Conservation (phyloP, 179 eudicot genomes). For the Spergularia azorica region DNA sequence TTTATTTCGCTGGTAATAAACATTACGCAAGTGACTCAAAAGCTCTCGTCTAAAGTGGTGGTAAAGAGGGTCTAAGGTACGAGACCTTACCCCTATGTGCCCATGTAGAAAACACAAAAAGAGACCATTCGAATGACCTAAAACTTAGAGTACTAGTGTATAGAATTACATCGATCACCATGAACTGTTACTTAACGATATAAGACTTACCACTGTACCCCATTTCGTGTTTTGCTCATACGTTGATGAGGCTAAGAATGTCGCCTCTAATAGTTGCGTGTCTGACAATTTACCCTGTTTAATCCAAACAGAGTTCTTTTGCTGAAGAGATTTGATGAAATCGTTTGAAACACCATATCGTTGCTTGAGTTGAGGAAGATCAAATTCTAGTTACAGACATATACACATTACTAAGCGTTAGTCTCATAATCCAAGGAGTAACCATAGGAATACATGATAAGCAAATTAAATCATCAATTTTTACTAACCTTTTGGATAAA, state of each 20-base stretch:
- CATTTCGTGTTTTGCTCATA: slow-evolving; percentile 11
- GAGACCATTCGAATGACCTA: too few relatives aligned
- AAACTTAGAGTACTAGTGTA: too few relatives aligned
- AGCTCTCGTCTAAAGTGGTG: too few relatives aligned
- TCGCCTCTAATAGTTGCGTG: slow-evolving; percentile 3
- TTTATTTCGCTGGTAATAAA: too few relatives aligned
- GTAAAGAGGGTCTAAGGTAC: too few relatives aligned
- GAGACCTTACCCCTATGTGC: too few relatives aligned
- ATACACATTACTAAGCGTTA: not conserved
- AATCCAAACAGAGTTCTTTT: not conserved
- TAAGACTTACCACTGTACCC: slow-evolving; percentile 3
- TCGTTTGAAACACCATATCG: slow-evolving; percentile 4
- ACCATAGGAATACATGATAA: too few relatives aligned
- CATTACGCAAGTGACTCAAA: too few relatives aligned
- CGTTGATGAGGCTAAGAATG: slow-evolving; percentile 8
- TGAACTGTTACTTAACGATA: not conserved
- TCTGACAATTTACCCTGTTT: not conserved
- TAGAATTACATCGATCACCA: too few relatives aligned
- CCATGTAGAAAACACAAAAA: too few relatives aligned
- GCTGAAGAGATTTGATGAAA: slow-evolving; percentile 9
- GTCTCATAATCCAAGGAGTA: too few relatives aligned
- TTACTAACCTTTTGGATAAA: slow-evolving; percentile 8
- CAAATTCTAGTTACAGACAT: not conserved
- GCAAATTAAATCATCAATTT: too few relatives aligned
- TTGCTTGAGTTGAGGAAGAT: slow-evolving; percentile 6